Evolutionary conservation across 371 early-diverging fungal genomes (phyloP).

Genomic region (Syncephalis fuscata): DNA sequence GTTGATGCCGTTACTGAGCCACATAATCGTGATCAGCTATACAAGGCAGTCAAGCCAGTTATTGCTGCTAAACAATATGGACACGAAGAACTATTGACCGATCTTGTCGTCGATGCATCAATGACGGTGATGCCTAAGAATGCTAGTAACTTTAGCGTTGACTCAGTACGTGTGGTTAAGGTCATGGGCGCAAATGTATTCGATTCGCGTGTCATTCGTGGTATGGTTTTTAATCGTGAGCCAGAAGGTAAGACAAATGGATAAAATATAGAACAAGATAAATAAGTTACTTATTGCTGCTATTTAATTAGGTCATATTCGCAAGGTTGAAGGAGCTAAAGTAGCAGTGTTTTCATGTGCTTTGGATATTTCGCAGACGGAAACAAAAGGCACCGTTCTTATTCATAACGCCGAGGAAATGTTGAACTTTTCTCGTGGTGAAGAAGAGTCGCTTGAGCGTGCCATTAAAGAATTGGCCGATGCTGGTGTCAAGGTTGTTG

Average conservation of each 20-base stretch:
- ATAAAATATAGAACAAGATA: slow-evolving; percentile 2
- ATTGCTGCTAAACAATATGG: slow-evolving; percentile 91
- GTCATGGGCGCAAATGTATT: slow-evolving; percentile 86
- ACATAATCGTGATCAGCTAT: slow-evolving; percentile 31
- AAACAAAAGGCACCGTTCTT: slow-evolving; percentile 98
- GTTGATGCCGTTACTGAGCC: slow-evolving; percentile 44
- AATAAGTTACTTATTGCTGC: too few species aligned
- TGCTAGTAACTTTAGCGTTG: slow-evolving; percentile 78
- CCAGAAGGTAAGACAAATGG: slow-evolving; percentile 55
- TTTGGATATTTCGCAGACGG: slow-evolving; percentile 89
- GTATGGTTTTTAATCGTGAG: slow-evolving; percentile 97
- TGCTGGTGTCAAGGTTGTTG: slow-evolving; percentile 85
- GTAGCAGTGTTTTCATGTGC: slow-evolving; percentile 95
- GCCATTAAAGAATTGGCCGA: slow-evolving; percentile 72
- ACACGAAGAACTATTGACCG: slow-evolving; percentile 72
- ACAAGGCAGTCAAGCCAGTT: slow-evolving; percentile 54
- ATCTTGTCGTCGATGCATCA: slow-evolving; percentile 76
- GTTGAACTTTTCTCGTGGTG: slow-evolving; percentile 92
- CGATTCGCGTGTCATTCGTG: slow-evolving; percentile 86
- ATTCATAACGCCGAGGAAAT: slow-evolving; percentile 95
- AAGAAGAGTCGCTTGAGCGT: slow-evolving; percentile 58
- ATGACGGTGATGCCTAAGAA: slow-evolving; percentile 81
- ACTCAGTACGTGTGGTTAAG: slow-evolving; percentile 93
- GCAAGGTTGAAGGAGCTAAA: slow-evolving; percentile 65
- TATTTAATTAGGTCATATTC: slow-evolving; percentile 20